Evolutionary conservation across 345 rosid species (phyloP).

Genomic region (Geranium rotundifolium): DNA sequence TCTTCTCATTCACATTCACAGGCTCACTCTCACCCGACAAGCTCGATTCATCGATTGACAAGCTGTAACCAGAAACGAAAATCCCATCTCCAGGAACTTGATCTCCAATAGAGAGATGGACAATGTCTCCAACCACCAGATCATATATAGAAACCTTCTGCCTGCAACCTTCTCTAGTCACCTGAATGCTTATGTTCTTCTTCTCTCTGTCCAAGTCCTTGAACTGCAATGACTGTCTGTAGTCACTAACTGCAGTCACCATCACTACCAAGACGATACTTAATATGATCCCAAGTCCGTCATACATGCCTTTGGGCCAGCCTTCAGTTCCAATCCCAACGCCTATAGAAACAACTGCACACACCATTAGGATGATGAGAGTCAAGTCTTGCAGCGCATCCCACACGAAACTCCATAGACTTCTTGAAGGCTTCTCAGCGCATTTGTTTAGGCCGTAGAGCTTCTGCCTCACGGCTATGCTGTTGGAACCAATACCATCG

Average conservation of each 20-base stretch:
- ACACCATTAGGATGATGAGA: constrained; percentile 64
- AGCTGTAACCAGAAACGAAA: constrained; percentile 58
- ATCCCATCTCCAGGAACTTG: constrained; percentile 80
- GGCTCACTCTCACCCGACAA: constrained; percentile 88
- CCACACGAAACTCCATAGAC: constrained; percentile 78
- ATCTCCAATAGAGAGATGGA: constrained; percentile 69
- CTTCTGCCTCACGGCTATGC: constrained; percentile 44
- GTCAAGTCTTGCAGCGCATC: constrained; percentile 86
- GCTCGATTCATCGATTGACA: constrained; percentile 73
- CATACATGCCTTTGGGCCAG: constrained; percentile 79
- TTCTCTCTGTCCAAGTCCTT: constrained; percentile 81
- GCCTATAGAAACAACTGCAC: constrained; percentile 68
- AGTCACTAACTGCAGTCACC: constrained; percentile 87
- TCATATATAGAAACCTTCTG: constrained; percentile 60
- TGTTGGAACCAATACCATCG: constrained; percentile 45
- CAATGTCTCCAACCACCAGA: constrained; percentile 80
- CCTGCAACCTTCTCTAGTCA: constrained; percentile 62
- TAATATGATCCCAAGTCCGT: constrained; percentile 71
- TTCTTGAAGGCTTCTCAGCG: constrained; percentile 66
- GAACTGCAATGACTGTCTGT: constrained; percentile 78
- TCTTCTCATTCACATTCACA: constrained; percentile 30
- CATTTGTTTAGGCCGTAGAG: constrained; percentile 60
- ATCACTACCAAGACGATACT: constrained; percentile 69
- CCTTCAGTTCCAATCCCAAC: constrained; percentile 88
- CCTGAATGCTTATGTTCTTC: constrained; percentile 59